Evolutionary conservation across 1,284 basidiomycete species (phyloP).

Genomic region (Boletellus sp.): DNA sequence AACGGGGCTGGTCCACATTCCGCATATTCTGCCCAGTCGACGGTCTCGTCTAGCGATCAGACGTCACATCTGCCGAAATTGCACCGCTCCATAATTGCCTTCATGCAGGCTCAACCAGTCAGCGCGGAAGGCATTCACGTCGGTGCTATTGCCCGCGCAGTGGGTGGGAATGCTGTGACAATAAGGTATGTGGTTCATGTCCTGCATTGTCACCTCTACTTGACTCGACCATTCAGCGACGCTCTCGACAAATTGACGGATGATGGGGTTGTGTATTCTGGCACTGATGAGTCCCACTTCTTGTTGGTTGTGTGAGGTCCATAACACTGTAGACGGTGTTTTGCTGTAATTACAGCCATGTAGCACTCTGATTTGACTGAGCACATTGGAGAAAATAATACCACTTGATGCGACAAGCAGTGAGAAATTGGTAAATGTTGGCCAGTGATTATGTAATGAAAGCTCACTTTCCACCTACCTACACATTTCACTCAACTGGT

Average conservation of each 20-base stretch:
- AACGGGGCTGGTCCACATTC: conserved; percentile 13
- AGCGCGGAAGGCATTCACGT: conserved; percentile 63
- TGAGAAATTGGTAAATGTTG: background rate
- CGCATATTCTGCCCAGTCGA: conserved; percentile 32
- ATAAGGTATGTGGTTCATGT: conserved; percentile 44
- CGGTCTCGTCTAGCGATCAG: conserved; percentile 36
- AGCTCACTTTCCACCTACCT: no score
- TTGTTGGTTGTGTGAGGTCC: conserved; percentile 20
- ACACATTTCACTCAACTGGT: background rate
- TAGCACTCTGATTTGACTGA: background rate
- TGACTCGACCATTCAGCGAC: conserved; percentile 37
- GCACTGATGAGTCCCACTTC: conserved; percentile 65
- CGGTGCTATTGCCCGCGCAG: conserved; percentile 50
- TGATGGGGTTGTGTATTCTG: conserved; percentile 66
- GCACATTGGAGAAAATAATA: no score
- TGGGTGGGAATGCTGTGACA: conserved; percentile 41
- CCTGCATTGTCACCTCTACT: background rate
- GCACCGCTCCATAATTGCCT: conserved; percentile 63
- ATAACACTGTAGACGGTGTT: conserved; percentile 1
- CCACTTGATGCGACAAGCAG: no score
- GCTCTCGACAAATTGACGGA: conserved; percentile 69
- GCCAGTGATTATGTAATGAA: no score
- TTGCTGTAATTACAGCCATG: background rate
- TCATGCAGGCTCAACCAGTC: conserved; percentile 45
- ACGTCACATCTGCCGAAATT: conserved; percentile 58